phyloP scores from a whole-genome alignment of 768 basidiomycete species.

The Brasilioporus rufonigricans region DNA sequence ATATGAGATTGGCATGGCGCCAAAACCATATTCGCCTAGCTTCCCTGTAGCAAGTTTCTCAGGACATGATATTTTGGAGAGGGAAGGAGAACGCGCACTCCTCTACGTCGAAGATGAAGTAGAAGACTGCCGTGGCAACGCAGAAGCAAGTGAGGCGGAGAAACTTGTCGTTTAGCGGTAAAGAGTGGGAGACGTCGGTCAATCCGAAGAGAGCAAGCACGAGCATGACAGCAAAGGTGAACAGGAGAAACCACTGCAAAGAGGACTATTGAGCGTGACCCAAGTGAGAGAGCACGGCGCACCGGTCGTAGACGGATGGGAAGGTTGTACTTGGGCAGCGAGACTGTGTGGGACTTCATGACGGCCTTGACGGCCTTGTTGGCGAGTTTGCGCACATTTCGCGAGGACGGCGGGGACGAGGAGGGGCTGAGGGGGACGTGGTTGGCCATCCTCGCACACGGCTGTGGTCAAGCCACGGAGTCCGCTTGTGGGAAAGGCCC shows the following conservation, averaged over 20 bases:
- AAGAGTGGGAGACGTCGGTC: slow-evolving; percentile 59
- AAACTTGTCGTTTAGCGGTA: slow-evolving; percentile 78
- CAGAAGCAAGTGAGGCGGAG: slow-evolving; percentile 77
- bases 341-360: slow-evolving; percentile 70
- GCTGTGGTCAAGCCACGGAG: too few species aligned
- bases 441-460: slow-evolving; percentile 11
- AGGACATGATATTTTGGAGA: neutral
- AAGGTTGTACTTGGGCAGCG: slow-evolving; percentile 63
- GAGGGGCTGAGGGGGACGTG: slow-evolving; percentile 12
- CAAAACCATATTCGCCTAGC: slow-evolving; percentile 85
- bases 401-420: slow-evolving; percentile 9
- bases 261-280: slow-evolving; percentile 9
- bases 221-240: slow-evolving; percentile 67
- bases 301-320: slow-evolving; percentile 76
- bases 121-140: slow-evolving; percentile 76
- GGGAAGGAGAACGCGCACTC: slow-evolving; percentile 52
- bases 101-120: slow-evolving; percentile 85
- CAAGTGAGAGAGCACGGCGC: slow-evolving; percentile 9
- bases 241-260: slow-evolving; percentile 75
- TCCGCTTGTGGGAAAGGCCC: slow-evolving; percentile 3
- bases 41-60: slow-evolving; percentile 44
- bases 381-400: slow-evolving; percentile 33
- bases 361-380: slow-evolving; percentile 51
- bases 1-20: slow-evolving; percentile 67
- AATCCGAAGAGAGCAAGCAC: slow-evolving; percentile 74